Conservation (phyloP, 1,284 basidiomycete genomes). For the Apiotrichum brassicae region DNA sequence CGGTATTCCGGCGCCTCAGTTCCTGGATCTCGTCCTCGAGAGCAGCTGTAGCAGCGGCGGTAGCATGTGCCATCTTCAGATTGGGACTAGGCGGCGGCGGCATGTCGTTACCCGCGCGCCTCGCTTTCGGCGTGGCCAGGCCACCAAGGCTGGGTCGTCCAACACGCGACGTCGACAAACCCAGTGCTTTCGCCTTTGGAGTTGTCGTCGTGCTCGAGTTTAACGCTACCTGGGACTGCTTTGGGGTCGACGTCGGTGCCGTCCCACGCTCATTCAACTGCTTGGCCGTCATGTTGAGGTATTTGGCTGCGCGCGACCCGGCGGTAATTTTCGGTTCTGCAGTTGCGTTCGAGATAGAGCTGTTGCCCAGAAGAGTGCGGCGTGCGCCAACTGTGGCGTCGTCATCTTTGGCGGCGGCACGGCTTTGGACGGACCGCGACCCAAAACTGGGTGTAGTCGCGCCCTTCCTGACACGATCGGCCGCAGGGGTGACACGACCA, state of each 20-base stretch:
- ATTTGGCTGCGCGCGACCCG: conserved; percentile 76
- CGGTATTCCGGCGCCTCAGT: conserved; percentile 31
- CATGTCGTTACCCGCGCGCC: conserved; percentile 28
- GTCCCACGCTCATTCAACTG: conserved; percentile 56
- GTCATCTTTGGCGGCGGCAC: conserved; percentile 14
- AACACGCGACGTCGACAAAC: background rate
- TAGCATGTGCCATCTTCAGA: conserved; percentile 31
- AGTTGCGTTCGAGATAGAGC: conserved; percentile 29
- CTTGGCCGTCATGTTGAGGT: conserved; percentile 65
- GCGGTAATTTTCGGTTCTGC: conserved; percentile 58
- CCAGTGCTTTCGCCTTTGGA: background rate
- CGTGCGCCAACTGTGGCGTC: background rate
- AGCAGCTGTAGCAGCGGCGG: conserved; percentile 8
- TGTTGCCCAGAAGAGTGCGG: conserved; percentile 26
- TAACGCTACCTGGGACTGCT: conserved; percentile 7
- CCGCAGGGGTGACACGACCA: conserved; percentile 9
- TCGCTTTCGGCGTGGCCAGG: conserved; percentile 39
- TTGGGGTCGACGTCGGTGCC: conserved; percentile 7
- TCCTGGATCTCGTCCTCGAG: conserved; percentile 42
- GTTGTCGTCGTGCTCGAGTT: conserved; percentile 30
- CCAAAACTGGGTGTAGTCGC: conserved; percentile 14
- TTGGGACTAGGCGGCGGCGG: conserved; percentile 47
- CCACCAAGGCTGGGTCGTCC: conserved; percentile 36
- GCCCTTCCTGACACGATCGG: conserved; percentile 6
- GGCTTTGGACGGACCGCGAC: background rate